Evolutionary conservation across 345 rosid species (phyloP).

Genomic region (Dipteronia dyeriana): DNA sequence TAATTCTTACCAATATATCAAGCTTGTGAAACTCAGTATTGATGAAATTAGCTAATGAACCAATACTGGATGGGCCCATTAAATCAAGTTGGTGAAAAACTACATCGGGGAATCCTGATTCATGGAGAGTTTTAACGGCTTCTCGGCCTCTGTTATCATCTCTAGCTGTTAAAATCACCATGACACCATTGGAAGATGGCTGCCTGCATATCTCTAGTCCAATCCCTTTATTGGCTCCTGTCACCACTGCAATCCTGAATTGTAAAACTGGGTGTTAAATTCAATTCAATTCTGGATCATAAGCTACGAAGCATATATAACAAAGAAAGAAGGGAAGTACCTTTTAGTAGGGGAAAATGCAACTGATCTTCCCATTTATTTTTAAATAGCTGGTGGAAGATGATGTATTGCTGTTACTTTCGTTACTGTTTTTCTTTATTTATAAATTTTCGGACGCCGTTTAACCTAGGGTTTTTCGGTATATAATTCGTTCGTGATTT

Average conservation of each 20-base stretch:
- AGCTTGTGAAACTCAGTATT: not conserved
- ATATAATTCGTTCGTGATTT: too few species aligned
- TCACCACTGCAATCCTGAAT: conserved; percentile 24
- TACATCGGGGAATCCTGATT: conserved; percentile 11
- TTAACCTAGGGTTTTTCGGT: too few species aligned
- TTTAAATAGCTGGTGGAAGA: too few species aligned
- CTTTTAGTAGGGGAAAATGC: too few species aligned
- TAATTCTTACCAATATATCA: conserved; percentile 1
- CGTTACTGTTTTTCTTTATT: too few species aligned
- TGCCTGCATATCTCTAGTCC: conserved; percentile 28
- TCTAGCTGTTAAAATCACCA: conserved; percentile 23
- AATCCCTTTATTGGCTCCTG: conserved; percentile 32
- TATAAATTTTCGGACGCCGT: too few species aligned
- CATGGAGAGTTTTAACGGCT: not conserved
- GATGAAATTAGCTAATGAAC: not conserved
- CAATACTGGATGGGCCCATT: not conserved
- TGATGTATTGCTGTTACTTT: too few species aligned
- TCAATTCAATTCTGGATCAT: too few species aligned
- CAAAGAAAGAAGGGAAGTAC: not conserved
- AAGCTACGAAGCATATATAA: not conserved
- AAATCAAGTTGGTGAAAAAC: conserved; percentile 16
- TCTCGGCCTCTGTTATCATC: conserved; percentile 20
- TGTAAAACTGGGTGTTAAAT: not conserved
- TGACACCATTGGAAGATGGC: conserved; percentile 21
- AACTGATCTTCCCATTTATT: too few species aligned